A percentile compares a stretch with the other conserved stretches of the same genome.
phyloP scores from a whole-genome alignment of 2,329 filamentous ascomycete genomes.

The Davidsoniella eucalypti region DNA sequence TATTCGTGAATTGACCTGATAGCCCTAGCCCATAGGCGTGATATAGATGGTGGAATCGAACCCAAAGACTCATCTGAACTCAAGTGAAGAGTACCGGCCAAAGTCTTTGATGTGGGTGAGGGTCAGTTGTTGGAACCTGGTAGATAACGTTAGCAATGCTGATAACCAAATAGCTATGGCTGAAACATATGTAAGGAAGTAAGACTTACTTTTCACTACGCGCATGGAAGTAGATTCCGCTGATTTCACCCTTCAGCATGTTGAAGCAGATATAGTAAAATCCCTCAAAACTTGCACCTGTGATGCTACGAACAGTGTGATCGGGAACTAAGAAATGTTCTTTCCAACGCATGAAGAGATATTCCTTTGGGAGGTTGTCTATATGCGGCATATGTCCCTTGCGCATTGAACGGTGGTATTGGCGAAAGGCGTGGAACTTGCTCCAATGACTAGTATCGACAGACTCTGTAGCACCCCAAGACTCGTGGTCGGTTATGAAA shows the following conservation, averaged over 20 bases:
- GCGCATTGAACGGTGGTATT: constrained; percentile 43
- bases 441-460: constrained; percentile 88
- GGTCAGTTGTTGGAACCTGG: constrained; percentile 80
- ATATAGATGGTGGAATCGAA: background rate
- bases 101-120: constrained; percentile 73
- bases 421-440: constrained; percentile 74
- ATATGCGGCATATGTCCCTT: constrained; percentile 41
- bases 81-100: constrained; percentile 71
- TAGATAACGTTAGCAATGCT: constrained; percentile 1
- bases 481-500: constrained; percentile 78
- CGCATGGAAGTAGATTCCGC: constrained; percentile 92
- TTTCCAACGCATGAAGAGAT: constrained; percentile 99
- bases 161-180: background rate
- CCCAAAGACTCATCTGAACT: constrained; percentile 42
- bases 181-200: background rate
- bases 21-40: too few species aligned
- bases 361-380: constrained; percentile 64
- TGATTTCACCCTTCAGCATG: constrained; percentile 69
- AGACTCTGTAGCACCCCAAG: constrained; percentile 85
- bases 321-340: constrained; percentile 95
- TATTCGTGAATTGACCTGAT: too few species aligned
- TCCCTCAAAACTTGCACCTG: constrained; percentile 89
- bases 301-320: constrained; percentile 78
- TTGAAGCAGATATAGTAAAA: constrained; percentile 99
- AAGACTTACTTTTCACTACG: constrained; percentile 83